Base-by-base conservation (phyloP, 2,329 filamentous ascomycete genomes). In the Botryotinia calthae region DNA sequence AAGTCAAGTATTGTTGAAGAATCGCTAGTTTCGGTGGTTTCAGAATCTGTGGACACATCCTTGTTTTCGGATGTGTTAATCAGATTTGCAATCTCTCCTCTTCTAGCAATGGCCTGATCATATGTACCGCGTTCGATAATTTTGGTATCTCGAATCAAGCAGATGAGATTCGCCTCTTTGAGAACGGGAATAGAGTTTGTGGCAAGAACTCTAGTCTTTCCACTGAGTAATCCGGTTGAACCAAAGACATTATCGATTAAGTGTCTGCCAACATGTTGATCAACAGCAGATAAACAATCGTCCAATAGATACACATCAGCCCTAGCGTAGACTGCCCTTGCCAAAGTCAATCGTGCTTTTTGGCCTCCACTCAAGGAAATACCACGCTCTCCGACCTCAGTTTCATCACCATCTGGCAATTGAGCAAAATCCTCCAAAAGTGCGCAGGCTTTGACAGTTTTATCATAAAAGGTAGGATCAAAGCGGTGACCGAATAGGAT, bases 221-320 rank as follows among this genome's bases (percentile, higher is more conserved):
- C 89, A 69, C 86, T 87, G 37, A 99, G 87, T 10, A 99, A 85
- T 76, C 96, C 96, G 75, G 91, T 91, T 7, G 92, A 87, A 20
- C 96, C 96, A 51, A 99, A 88, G 0, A 99, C 96, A 75, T 96
- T 93, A 80, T 98, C 93, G 79, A 98, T 98, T 73, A 99, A 88
- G 83, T 99, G 96, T 76, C 93, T 89, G 67, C 96, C 96, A 73
- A 99, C 96, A 80, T 99, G 96, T 76, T 97, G 95, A 83, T 99
- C 96, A n/a, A 99, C 96, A 0, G 97, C 96, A 25, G 95, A 98
- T 18, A 99, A 86, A 74, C 95, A 93, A 81, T 99, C 96, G 77
- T 99, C 96, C 18, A 99, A 86, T 20, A 99, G 86, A 80, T 98
- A 98, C 67, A 99, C 90, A 81, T 99, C 97, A n/a, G 96, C 94